Evolutionary conservation across 306 rosid genomes (phyloP).

Genomic region (Quercus mongolica): DNA sequence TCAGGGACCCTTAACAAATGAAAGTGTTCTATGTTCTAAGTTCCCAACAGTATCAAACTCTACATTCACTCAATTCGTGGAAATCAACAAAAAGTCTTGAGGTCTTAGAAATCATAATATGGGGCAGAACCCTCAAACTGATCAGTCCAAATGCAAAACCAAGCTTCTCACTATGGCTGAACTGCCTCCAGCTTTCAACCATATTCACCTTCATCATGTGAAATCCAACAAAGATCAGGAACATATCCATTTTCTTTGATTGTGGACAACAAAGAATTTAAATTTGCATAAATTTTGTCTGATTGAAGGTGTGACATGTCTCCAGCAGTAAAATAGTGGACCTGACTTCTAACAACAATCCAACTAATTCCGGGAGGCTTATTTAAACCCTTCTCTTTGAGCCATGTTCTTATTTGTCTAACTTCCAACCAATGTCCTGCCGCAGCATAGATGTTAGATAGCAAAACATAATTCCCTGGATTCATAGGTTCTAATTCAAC

Average conservation of each 20-base stretch:
- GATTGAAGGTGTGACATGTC: slow-evolving; percentile 38
- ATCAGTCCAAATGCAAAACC: not conserved
- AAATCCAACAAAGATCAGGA: slow-evolving; percentile 18
- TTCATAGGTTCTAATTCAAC: slow-evolving; percentile 44
- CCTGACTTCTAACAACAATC: slow-evolving; percentile 36
- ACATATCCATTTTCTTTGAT: slow-evolving; percentile 32
- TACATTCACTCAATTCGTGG: no score
- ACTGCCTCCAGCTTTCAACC: not conserved
- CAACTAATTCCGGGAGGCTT: slow-evolving; percentile 44
- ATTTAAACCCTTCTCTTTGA: slow-evolving; percentile 33
- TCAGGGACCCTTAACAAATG: no score
- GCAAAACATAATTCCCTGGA: slow-evolving; percentile 39
- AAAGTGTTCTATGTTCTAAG: no score
- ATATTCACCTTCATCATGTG: slow-evolving; percentile 17
- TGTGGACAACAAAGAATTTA: slow-evolving; percentile 27
- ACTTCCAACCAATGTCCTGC: slow-evolving; percentile 41
- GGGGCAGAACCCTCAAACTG: not conserved
- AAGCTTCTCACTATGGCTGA: not conserved
- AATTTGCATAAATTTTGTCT: slow-evolving; percentile 28
- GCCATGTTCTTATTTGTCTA: slow-evolving; percentile 27
- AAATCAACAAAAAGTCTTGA: no score
- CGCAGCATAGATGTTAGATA: slow-evolving; percentile 46
- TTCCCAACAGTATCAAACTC: no score
- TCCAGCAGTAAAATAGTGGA: slow-evolving; percentile 30
- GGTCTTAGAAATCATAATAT: not conserved